A percentile compares a stretch with the other conserved stretches of the same genome.
These are phyloP conservation scores for Plenodomus lindquistii DNA, from an alignment of 2,329 filamentous ascomycete species.

Conservation along the genomic window DNA sequence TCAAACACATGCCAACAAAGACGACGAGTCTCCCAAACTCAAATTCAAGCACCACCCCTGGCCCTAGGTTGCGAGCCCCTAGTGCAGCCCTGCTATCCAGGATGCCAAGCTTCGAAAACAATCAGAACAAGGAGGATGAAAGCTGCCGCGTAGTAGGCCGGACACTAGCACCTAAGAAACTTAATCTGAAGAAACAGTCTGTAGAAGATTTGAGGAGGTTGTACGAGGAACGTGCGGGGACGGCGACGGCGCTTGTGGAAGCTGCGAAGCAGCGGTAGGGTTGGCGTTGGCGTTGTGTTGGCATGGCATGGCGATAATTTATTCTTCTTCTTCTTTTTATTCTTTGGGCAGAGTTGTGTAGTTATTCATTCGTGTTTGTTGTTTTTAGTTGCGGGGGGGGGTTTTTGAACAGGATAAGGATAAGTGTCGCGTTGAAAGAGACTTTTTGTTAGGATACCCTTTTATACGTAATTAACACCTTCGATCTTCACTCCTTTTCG, in stretches of 20 bases:
- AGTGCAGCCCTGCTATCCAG: conserved; percentile 51
- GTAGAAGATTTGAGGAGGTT: conserved; percentile 54
- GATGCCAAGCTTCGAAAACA: conserved; percentile 51
- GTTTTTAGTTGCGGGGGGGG: too few species aligned
- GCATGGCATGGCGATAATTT: not conserved
- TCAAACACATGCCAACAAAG: conserved; percentile 32
- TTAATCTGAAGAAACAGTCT: conserved; percentile 50
- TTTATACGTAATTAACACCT: too few species aligned
- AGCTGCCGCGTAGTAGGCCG: conserved; percentile 12
- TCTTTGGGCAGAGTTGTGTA: too few species aligned
- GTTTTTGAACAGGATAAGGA: too few species aligned
- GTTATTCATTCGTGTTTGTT: too few species aligned
- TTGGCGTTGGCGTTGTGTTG: not conserved
- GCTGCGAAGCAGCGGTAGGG: conserved; percentile 1
- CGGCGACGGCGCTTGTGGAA: conserved; percentile 38
- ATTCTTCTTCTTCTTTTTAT: too few species aligned
- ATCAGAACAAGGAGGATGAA: conserved; percentile 16
- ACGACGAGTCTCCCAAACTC: conserved; percentile 37
- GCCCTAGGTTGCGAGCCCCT: conserved; percentile 37
- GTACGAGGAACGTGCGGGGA: conserved; percentile 53
- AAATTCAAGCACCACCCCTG: conserved; percentile 17
- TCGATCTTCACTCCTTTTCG: too few species aligned
- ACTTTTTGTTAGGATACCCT: not conserved
- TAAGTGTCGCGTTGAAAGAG: too few species aligned
- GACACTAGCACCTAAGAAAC: conserved; percentile 35